Base-by-base conservation (phyloP, 495 filamentous ascomycete genomes). In the Clavariopsis aquatica region DNA sequence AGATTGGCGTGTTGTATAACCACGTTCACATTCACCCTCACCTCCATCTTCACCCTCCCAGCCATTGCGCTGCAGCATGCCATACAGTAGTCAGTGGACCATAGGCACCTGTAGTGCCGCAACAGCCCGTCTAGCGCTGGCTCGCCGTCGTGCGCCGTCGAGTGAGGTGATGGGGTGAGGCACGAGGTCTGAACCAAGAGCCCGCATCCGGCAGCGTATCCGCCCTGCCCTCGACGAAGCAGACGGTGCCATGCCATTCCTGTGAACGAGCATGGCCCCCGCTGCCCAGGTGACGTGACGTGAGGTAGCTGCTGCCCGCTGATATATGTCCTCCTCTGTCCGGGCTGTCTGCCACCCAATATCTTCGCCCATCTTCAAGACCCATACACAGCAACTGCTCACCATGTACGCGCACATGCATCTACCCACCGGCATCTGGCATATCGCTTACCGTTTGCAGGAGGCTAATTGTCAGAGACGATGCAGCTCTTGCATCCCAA, bases 391-490 rank as follows among this genome's bases (percentile, higher is more conserved):
- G 13, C 38, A 43, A 8, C 12, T n/a, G 2, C 38, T 17, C 38
- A 59, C 52, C 65, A 71, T 71, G 69, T 71, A 71, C 28, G 65
- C 28, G 65, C 59, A 57, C 45, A 51, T 58, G 57, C 63, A 61
- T 13, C 10, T 27, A 27, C 20, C 53, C n/a, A 10, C 27, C 51
- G 62, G 41, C 52, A 31, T 19, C 45, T 28, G 17, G 57, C 53
- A 47, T 5, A 29, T 15, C 47, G 41, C 67, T 70, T 26, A 71
- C 62, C 27, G 31, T 24, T 24, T 61, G 63, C 62, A 95, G 90
- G 91, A 85, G 91, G 75, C 86, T 95, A 71, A 92, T 93, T 74
- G 90, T 95, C 75, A 82, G 88, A 73, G 85, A 91, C 72, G 81
- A 89, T 68, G 80, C 85, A 49, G 74, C 79, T 13, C 76, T 80